Evolutionary conservation across 306 rosid species (phyloP).

Genomic region (Astragalus glycyphyllos): DNA sequence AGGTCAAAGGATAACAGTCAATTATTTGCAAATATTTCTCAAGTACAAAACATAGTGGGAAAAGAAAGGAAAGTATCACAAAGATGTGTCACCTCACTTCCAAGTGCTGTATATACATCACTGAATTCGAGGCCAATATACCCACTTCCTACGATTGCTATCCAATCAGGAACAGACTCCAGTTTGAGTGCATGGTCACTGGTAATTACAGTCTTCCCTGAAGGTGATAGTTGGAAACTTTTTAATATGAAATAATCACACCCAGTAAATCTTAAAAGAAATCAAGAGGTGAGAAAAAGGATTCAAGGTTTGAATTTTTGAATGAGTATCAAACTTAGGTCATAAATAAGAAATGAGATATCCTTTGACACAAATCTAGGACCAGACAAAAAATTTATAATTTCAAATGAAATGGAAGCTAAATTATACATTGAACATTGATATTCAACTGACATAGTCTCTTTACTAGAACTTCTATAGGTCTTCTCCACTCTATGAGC

Average conservation of each 20-base stretch:
- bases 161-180: conserved; percentile 97
- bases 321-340: conserved; percentile 29
- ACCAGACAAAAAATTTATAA: neutral
- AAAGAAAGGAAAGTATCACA: conserved; percentile 37
- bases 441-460: neutral
- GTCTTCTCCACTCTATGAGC: neutral
- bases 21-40: conserved; percentile 31
- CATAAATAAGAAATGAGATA: conserved; percentile 26
- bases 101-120: conserved; percentile 97
- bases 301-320: conserved; percentile 26
- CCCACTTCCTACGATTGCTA: conserved; percentile 98
- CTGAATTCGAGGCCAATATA: conserved; percentile 99
- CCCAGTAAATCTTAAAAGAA: conserved; percentile 28
- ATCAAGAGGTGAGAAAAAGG: conserved; percentile 29
- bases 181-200: conserved; percentile 99
- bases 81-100: conserved; percentile 82
- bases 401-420: conserved; percentile 20
- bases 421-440: conserved; percentile 5
- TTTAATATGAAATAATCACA: conserved; percentile 7
- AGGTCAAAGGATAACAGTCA: conserved; percentile 20
- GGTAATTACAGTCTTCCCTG: conserved; percentile 98
- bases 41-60: conserved; percentile 2
- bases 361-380: conserved; percentile 32
- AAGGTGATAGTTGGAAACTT: conserved; percentile 29
- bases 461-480: neutral